Conservation (phyloP, 306 rosid genomes). For the Lotus japonicus region DNA sequence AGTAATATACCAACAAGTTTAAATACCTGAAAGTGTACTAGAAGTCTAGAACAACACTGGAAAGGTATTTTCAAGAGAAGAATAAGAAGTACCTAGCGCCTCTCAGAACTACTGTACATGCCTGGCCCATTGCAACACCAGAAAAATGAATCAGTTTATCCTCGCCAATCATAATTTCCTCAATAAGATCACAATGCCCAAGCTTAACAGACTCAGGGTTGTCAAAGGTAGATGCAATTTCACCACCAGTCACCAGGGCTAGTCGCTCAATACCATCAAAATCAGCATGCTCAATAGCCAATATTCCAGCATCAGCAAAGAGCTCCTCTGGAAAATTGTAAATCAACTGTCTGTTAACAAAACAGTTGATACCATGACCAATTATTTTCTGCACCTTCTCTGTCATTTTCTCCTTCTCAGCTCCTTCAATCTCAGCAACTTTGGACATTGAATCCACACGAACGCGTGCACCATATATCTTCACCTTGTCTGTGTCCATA, state of each 20-base stretch:
- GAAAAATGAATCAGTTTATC: conserved; percentile 92
- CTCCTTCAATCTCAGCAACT: conserved; percentile 95
- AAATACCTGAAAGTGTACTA: background rate
- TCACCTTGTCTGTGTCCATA: conserved; percentile 93
- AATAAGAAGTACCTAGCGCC: conserved; percentile 71
- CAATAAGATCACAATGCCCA: conserved; percentile 83
- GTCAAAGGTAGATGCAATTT: conserved; percentile 94
- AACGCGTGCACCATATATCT: conserved; percentile 90
- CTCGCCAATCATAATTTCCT: conserved; percentile 97
- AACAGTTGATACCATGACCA: conserved; percentile 86
- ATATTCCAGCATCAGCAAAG: conserved; percentile 93
- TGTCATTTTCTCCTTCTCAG: conserved; percentile 92
- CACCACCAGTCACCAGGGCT: conserved; percentile 91
- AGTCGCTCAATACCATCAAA: conserved; percentile 93
- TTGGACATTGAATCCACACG: conserved; percentile 93
- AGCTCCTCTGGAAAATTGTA: conserved; percentile 97
- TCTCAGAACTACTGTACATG: conserved; percentile 89
- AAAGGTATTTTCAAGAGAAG: background rate
- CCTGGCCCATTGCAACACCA: conserved; percentile 97
- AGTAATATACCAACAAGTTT: background rate
- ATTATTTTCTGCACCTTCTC: conserved; percentile 93
- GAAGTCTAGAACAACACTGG: no score
- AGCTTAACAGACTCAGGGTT: conserved; percentile 94
- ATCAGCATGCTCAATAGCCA: conserved; percentile 99
- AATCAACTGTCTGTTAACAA: conserved; percentile 88